Evolutionary conservation across 1,284 basidiomycete species (phyloP).

Genomic region (Hymenochaete sp.): DNA sequence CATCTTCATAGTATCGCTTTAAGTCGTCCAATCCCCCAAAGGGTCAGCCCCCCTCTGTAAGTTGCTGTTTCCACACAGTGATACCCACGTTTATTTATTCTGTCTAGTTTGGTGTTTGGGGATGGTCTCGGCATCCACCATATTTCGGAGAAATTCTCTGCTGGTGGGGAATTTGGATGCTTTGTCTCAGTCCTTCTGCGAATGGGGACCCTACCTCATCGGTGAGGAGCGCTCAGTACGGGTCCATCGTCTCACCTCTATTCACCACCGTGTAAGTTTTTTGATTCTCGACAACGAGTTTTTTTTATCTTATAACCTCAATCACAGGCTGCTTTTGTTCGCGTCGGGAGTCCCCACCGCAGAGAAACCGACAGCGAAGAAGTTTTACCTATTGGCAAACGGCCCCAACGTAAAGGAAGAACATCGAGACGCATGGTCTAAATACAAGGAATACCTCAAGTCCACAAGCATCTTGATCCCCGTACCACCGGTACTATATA

Average conservation of each 20-base stretch:
- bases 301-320: neutral
- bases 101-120: slow-evolving; percentile 43
- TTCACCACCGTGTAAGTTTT: slow-evolving; percentile 52
- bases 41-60: slow-evolving; percentile 40
- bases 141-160: slow-evolving; percentile 73
- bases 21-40: slow-evolving; percentile 47
- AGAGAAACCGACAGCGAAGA: slow-evolving; percentile 62
- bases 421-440: slow-evolving; percentile 38
- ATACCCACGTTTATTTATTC: too few species aligned
- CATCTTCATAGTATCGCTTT: slow-evolving; percentile 37
- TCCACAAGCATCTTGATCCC: slow-evolving; percentile 62
- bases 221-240: slow-evolving; percentile 48
- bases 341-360: slow-evolving; percentile 64
- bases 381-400: slow-evolving; percentile 53
- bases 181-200: slow-evolving; percentile 50
- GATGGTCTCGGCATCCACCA: slow-evolving; percentile 61
- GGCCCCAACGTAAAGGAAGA: slow-evolving; percentile 29
- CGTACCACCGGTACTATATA: slow-evolving; percentile 52
- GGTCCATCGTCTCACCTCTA: slow-evolving; percentile 51
- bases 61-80: too few species aligned
- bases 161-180: slow-evolving; percentile 68
- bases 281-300: neutral
- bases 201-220: slow-evolving; percentile 36
- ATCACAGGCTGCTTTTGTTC: slow-evolving; percentile 51
- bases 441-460: slow-evolving; percentile 49